phyloP scores from a whole-genome alignment of 1,284 basidiomycete species.

The Pterulicium gracile region DNA sequence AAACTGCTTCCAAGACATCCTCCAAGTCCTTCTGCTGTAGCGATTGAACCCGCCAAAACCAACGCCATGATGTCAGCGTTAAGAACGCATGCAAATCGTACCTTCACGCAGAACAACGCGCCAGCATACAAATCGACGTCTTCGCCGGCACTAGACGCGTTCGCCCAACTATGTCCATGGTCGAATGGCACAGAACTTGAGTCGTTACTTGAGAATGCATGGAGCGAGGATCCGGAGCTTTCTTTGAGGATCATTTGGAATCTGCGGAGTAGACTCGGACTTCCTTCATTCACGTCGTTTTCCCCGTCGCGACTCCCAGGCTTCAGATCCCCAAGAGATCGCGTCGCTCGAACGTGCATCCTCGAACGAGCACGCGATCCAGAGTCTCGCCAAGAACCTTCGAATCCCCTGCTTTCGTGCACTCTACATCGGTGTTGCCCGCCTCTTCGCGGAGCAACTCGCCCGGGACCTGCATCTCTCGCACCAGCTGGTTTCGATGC shows the following conservation, averaged over 20 bases:
- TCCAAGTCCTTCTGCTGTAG: neutral
- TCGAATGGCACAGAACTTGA: conserved; percentile 18
- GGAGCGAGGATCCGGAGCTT: conserved; percentile 37
- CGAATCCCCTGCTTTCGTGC: conserved; percentile 39
- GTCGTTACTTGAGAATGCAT: conserved; percentile 29
- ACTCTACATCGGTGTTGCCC: conserved; percentile 50
- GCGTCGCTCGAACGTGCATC: conserved; percentile 57
- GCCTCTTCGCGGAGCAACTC: conserved; percentile 47
- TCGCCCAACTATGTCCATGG: conserved; percentile 25
- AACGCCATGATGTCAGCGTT: conserved; percentile 47
- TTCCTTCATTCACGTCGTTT: conserved; percentile 5
- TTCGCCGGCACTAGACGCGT: conserved; percentile 40
- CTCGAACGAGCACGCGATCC: conserved; percentile 51
- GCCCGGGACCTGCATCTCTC: conserved; percentile 33
- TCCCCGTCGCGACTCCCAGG: neutral
- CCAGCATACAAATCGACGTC: conserved; percentile 35
- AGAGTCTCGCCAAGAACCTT: conserved; percentile 41
- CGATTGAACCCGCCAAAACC: conserved; percentile 11
- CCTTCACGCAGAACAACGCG: conserved; percentile 34
- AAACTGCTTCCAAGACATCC: neutral
- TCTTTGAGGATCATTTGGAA: conserved; percentile 55
- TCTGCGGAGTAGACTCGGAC: conserved; percentile 40
- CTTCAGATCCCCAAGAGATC: neutral
- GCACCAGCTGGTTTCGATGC: conserved; percentile 19
- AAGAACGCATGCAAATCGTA: conserved; percentile 25